These are phyloP conservation scores for Iodosphaeria phyllophila DNA, from an alignment of 2,329 filamentous ascomycete species.

Conservation along the genomic window DNA sequence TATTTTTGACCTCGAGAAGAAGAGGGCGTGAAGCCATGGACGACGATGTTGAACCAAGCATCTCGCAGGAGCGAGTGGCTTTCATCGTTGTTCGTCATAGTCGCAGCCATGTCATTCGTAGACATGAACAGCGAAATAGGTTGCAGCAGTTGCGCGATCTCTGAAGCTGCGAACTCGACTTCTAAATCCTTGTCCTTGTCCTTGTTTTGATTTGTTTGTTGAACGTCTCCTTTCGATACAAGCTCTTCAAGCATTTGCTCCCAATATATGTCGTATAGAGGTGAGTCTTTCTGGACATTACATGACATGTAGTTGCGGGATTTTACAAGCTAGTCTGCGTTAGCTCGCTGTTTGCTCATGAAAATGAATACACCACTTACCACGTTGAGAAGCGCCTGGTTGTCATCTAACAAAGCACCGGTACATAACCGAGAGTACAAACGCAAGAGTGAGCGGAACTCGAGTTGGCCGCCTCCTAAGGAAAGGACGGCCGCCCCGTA, in stretches of 20 bases:
- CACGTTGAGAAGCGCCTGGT: constrained; percentile 48
- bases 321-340: constrained; percentile 37
- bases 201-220: constrained; percentile 53
- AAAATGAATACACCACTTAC: constrained; percentile 32
- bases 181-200: constrained; percentile 66
- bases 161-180: constrained; percentile 62
- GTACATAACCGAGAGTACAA: constrained; percentile 61
- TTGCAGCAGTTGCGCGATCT: constrained; percentile 74
- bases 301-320: constrained; percentile 65
- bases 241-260: constrained; percentile 70
- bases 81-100: constrained; percentile 39
- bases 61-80: constrained; percentile 61
- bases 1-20: constrained; percentile 59
- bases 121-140: constrained; percentile 78
- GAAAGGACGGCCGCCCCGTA: constrained; percentile 64
- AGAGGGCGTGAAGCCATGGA: constrained; percentile 70
- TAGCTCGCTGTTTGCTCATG: constrained; percentile 1
- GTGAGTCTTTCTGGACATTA: constrained; percentile 47
- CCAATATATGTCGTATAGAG: constrained; percentile 68
- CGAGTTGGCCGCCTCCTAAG: constrained; percentile 56
- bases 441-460: constrained; percentile 75
- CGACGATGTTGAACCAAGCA: constrained; percentile 95
- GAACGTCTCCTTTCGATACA: constrained; percentile 76
- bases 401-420: constrained; percentile 51
- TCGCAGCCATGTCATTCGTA: constrained; percentile 32